Conservation (phyloP, 495 filamentous ascomycete species). For the Eremomyces bilateralis region DNA sequence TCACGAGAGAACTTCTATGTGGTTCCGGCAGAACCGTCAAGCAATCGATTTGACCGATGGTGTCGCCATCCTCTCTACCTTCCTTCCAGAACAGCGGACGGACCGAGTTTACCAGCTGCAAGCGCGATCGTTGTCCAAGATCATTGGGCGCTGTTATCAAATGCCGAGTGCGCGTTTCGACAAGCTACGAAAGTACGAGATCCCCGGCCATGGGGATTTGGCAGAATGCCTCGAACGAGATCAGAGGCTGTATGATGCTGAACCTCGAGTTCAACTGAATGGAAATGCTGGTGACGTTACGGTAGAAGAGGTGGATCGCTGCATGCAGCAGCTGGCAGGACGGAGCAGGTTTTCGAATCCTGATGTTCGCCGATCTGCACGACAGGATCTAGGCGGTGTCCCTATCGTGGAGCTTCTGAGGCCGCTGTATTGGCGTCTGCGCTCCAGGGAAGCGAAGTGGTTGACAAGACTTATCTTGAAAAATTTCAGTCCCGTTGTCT, state of each 20-base stretch:
- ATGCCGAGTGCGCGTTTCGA: conserved; percentile 35
- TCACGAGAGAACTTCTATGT: too few species aligned
- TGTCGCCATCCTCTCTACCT: conserved; percentile 42
- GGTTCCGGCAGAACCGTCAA: conserved; percentile 36
- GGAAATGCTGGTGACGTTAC: conserved; percentile 24
- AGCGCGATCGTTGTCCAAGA: conserved; percentile 31
- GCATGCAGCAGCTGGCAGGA: conserved; percentile 40
- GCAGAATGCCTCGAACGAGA: conserved; percentile 46
- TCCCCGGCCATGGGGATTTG: conserved; percentile 38
- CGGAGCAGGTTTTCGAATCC: conserved; percentile 47
- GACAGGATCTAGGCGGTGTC: conserved; percentile 26
- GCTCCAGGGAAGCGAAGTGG: conserved; percentile 68
- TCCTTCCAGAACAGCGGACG: conserved; percentile 50
- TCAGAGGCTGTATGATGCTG: conserved; percentile 35
- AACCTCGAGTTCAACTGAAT: conserved; percentile 11
- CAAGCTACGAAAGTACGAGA: conserved; percentile 39
- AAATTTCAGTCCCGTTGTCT: conserved; percentile 38
- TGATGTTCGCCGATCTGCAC: conserved; percentile 29
- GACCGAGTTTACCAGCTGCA: conserved; percentile 58
- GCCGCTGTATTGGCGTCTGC: conserved; percentile 34
- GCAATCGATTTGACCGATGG: conserved; percentile 30
- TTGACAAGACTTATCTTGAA: conserved; percentile 66
- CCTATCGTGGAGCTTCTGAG: conserved; percentile 20
- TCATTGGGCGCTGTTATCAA: conserved; percentile 39
- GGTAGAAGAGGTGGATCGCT: conserved; percentile 52